A percentile compares a stretch with the other conserved stretches of the same genome.
Evolutionary conservation across 139 green algal species (phyloP).

Genomic region (Chlorella sorokiniana): DNA sequence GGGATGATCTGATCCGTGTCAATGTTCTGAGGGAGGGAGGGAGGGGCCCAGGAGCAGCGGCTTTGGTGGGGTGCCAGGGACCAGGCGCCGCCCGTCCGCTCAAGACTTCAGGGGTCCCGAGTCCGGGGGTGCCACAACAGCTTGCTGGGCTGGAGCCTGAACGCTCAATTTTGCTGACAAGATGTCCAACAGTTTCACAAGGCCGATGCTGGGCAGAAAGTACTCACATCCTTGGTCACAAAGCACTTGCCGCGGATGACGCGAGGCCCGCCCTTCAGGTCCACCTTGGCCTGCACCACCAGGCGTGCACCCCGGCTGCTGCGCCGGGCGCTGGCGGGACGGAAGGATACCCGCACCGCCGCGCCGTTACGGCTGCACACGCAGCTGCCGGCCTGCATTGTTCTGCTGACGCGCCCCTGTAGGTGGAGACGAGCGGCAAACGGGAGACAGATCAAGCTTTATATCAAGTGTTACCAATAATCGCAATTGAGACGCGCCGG

Average conservation of each 20-base stretch:
- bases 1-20: constrained; percentile 98
- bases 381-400: background rate
- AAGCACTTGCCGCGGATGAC: constrained; percentile 76
- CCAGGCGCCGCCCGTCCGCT: too few relatives aligned
- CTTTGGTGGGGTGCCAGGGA: background rate
- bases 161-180: too few relatives aligned
- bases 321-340: too few relatives aligned
- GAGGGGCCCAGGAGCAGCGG: background rate
- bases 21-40: constrained; percentile 82
- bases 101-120: too few relatives aligned
- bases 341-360: background rate
- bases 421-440: too few relatives aligned
- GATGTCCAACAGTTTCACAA: too few relatives aligned
- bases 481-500: too few relatives aligned
- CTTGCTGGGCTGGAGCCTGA: too few relatives aligned
- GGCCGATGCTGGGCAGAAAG: background rate
- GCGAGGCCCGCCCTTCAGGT: constrained; percentile 47
- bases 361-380: background rate
- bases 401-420: too few relatives aligned
- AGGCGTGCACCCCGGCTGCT: constrained; percentile 16
- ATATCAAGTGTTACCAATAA: too few relatives aligned
- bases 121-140: background rate
- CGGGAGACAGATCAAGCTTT: too few relatives aligned
- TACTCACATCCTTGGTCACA: constrained; percentile 81
- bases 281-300: constrained; percentile 50